phyloP scores from a whole-genome alignment of 2,329 filamentous ascomycete species.

The Sporothrix sp. region DNA sequence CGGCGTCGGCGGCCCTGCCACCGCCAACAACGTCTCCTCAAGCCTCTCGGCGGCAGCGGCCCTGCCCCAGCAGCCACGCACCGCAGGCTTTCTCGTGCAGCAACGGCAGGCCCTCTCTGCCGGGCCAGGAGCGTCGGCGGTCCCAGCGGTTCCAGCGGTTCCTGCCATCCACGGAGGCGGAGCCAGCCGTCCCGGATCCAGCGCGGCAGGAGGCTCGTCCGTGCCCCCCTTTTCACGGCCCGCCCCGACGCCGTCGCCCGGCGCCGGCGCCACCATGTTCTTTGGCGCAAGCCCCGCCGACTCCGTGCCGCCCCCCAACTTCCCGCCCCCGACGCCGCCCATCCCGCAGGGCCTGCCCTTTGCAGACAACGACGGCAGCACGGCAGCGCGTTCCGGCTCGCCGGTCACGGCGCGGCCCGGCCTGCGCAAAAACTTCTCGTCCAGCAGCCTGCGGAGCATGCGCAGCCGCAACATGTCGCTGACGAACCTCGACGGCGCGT shows the following conservation, averaged over 20 bases:
- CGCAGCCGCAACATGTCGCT: slow-evolving; percentile 66
- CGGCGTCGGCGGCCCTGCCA: too few relatives aligned
- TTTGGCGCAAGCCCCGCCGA: slow-evolving; percentile 20
- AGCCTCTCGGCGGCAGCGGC: slow-evolving; percentile 2
- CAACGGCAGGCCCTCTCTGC: slow-evolving; percentile 34
- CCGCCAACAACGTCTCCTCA: background rate
- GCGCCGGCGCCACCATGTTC: slow-evolving; percentile 8
- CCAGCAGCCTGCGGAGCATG: slow-evolving; percentile 59
- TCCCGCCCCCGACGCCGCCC: slow-evolving; percentile 27
- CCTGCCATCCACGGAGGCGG: background rate
- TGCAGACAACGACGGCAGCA: slow-evolving; percentile 21
- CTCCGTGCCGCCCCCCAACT: slow-evolving; percentile 21
- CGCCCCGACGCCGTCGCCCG: slow-evolving; percentile 26
- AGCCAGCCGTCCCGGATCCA: slow-evolving; percentile 22
- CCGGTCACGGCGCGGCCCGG: slow-evolving; percentile 39
- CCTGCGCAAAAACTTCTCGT: slow-evolving; percentile 60
- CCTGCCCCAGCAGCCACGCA: slow-evolving; percentile 22
- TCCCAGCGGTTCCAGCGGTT: background rate
- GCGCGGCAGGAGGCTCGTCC: slow-evolving; percentile 13
- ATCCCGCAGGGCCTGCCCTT: slow-evolving; percentile 20
- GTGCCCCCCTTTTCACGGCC: slow-evolving; percentile 25
- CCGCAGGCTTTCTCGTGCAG: slow-evolving; percentile 30
- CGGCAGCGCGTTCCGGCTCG: slow-evolving; percentile 34
- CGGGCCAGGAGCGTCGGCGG: slow-evolving; percentile 17
- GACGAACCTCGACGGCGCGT: slow-evolving; percentile 49